These are phyloP conservation scores for Calocybe gambosa DNA, from an alignment of 1,284 basidiomycete species.

Conservation along the genomic window DNA sequence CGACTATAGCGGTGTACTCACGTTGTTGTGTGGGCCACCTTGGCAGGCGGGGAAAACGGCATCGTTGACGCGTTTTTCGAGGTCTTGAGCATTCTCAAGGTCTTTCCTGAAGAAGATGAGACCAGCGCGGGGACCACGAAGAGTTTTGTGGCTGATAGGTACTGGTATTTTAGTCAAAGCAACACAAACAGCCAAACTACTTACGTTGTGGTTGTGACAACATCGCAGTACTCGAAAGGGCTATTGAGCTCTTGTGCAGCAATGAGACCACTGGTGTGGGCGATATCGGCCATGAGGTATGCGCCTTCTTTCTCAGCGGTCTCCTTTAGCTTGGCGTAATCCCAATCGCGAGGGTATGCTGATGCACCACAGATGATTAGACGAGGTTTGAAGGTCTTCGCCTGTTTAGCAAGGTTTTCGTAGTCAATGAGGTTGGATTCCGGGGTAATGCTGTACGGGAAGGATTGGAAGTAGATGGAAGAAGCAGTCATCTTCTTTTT, in stretches of 20 bases:
- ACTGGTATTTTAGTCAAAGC: neutral
- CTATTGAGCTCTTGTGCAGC: conserved; percentile 90
- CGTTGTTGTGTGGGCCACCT: conserved; percentile 99
- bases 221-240: conserved; percentile 96
- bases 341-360: conserved; percentile 98
- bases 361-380: conserved; percentile 98
- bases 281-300: conserved; percentile 94
- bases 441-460: conserved; percentile 90
- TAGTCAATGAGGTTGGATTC: conserved; percentile 92
- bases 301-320: conserved; percentile 87
- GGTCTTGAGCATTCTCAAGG: conserved; percentile 69
- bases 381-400: conserved; percentile 94
- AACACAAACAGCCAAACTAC: conserved; percentile 20
- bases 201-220: conserved; percentile 93
- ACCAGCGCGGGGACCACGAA: conserved; percentile 97
- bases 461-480: conserved; percentile 99
- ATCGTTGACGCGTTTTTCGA: conserved; percentile 96
- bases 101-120: conserved; percentile 99
- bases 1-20: conserved; percentile 28
- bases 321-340: conserved; percentile 80
- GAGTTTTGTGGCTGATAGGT: conserved; percentile 84
- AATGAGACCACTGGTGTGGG: conserved; percentile 94
- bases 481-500: conserved; percentile 99
- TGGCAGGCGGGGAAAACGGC: conserved; percentile 99
- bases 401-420: conserved; percentile 76